Evolutionary conservation across 2,329 filamentous ascomycete genomes (phyloP).

Genomic region (Penicillium paneum): DNA sequence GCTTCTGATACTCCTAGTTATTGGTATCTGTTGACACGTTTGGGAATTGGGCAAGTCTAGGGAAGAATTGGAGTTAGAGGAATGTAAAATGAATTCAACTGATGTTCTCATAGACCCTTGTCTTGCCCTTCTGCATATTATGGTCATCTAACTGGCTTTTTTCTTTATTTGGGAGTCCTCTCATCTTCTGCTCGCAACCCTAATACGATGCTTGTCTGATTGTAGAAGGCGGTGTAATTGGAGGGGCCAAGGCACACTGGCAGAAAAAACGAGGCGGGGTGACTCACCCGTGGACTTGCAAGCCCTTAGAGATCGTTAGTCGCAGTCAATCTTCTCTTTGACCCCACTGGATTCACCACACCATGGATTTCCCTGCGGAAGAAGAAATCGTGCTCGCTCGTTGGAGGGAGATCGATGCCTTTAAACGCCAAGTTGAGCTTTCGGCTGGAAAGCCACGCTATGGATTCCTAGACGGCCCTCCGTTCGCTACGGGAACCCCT

Average conservation of each 20-base stretch:
- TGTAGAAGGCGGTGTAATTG: constrained; percentile 14
- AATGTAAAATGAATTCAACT: constrained; percentile 11
- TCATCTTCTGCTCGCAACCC: neutral
- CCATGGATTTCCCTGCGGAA: constrained; percentile 84
- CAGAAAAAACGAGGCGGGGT: constrained; percentile 26
- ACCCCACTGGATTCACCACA: constrained; percentile 57
- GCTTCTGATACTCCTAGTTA: neutral
- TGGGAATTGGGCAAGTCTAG: neutral
- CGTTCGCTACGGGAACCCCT: constrained; percentile 68
- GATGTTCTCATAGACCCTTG: neutral
- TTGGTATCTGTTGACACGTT: constrained; percentile 3
- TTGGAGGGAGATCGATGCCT: constrained; percentile 92
- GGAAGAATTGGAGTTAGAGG: constrained; percentile 7
- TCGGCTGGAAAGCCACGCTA: constrained; percentile 79
- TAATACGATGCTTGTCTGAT: neutral
- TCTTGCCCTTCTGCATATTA: neutral
- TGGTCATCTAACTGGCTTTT: too few relatives aligned
- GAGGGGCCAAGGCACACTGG: constrained; percentile 18
- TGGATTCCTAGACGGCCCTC: constrained; percentile 90
- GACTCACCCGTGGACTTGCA: constrained; percentile 17
- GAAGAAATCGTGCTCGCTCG: constrained; percentile 79
- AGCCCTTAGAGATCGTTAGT: constrained; percentile 5
- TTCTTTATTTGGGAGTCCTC: neutral
- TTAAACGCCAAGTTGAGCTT: constrained; percentile 81
- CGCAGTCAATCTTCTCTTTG: constrained; percentile 25